phyloP scores from a whole-genome alignment of 176 grass and related monocot species.

The Zea luxurians region DNA sequence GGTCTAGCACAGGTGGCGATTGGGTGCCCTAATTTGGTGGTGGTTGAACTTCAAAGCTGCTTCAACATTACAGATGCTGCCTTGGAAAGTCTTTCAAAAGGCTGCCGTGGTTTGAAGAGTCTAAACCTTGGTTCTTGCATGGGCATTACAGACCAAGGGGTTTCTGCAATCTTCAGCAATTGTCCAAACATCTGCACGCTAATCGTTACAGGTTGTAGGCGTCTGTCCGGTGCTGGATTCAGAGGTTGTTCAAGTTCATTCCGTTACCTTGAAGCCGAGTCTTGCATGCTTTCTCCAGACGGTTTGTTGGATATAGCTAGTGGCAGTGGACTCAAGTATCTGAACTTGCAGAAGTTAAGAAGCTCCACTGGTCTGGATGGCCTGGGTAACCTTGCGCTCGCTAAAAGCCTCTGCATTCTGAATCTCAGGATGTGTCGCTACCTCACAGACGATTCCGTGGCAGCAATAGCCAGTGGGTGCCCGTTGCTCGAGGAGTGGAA shows the following conservation, averaged over 20 bases:
- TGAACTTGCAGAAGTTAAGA: slow-evolving; percentile 67
- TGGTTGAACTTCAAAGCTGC: slow-evolving; percentile 70
- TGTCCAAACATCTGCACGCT: slow-evolving; percentile 58
- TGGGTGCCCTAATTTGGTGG: slow-evolving; percentile 75
- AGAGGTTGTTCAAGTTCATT: slow-evolving; percentile 57
- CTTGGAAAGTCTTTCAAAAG: slow-evolving; percentile 60
- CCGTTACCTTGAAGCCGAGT: slow-evolving; percentile 80
- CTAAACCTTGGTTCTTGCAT: slow-evolving; percentile 62
- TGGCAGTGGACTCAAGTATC: slow-evolving; percentile 61
- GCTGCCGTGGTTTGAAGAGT: slow-evolving; percentile 65
- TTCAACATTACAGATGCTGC: slow-evolving; percentile 71
- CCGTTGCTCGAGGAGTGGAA: slow-evolving; percentile 78
- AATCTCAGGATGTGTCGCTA: slow-evolving; percentile 78
- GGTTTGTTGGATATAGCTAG: slow-evolving; percentile 55
- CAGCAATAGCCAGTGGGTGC: slow-evolving; percentile 68
- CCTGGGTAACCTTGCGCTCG: slow-evolving; percentile 50
- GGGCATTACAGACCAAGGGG: slow-evolving; percentile 65
- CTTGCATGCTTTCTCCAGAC: slow-evolving; percentile 64
- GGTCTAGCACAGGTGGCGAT: slow-evolving; percentile 50
- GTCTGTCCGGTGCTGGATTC: slow-evolving; percentile 68
- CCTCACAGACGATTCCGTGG: slow-evolving; percentile 56
- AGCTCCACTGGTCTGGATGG: slow-evolving; percentile 49
- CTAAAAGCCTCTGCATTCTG: slow-evolving; percentile 55
- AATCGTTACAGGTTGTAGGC: slow-evolving; percentile 64
- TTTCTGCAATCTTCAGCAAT: slow-evolving; percentile 53